Evolutionary conservation across 768 basidiomycete genomes (phyloP), one percentile per base, ranked within the genome.

Genomic region (Pleurotus platypus): DNA sequence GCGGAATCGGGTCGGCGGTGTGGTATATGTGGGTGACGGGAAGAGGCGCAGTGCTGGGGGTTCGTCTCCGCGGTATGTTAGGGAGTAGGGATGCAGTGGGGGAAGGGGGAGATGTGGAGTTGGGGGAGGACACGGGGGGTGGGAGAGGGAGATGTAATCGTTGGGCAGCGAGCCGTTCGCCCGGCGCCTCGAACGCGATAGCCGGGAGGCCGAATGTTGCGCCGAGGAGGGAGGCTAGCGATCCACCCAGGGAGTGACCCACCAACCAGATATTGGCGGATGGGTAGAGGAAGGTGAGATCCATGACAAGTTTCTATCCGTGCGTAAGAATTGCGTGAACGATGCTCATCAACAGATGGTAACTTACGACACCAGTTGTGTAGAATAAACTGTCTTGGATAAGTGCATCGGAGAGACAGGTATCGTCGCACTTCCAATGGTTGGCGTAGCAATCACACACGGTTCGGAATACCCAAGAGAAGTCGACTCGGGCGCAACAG

Each of bases 321-420:
- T 30, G 7, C 27, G 27, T 30, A 30, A 7, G 27, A 8, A 30
- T 30, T 8, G 27, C 30, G 30, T 35, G 30, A 35, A 35, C 1
- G 30, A 35, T 35, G 30, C 30, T 35, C 30, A 11, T 35, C 22
- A 45, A 30, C 51, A 37, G 26, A 50, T 18, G 38, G 37, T 37
- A 7, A 77, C 88, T 73, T 60, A 92, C 90, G 46, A 92, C 85
- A 24, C 94, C 96, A 38, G 89, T 76, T 2, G 89, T 87, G 68
- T 97, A 97, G 72, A 98, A 98, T n/a, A 97, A 71, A 63, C 88
- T 91, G 58, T 98, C 94, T 68, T 91, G 78, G 55, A 94, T 76
- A 38, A 98, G 83, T 2, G 95, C 89, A 46, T 88, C 78, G 50
- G 89, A 86, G 51, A 98, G 75, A 70, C 96, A 98, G 15, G 80